A percentile compares a stretch with the other conserved stretches of the same genome.
phyloP scores from a whole-genome alignment of 768 basidiomycete genomes.

The Serendipita sp. region DNA sequence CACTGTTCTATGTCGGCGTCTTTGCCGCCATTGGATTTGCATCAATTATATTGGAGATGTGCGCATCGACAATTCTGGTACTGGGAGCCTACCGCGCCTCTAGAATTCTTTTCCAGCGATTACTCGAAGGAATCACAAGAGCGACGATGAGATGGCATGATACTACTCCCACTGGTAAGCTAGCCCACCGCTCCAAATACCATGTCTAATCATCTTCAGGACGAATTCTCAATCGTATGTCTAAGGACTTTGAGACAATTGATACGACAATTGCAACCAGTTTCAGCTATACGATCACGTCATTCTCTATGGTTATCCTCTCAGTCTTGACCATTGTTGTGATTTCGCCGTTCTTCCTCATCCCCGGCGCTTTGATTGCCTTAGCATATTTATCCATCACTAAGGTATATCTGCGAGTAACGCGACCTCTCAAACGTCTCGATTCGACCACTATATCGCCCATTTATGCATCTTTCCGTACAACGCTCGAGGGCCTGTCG shows the following conservation, averaged over 20 bases:
- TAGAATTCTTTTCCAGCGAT: constrained; percentile 24
- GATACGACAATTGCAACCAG: constrained; percentile 44
- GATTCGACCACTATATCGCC: constrained; percentile 78
- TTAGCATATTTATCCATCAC: constrained; percentile 34
- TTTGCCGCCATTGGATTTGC: constrained; percentile 45
- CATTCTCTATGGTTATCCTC: constrained; percentile 19
- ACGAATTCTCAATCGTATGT: constrained; percentile 75
- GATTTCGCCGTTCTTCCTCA: constrained; percentile 67
- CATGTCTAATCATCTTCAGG: constrained; percentile 23
- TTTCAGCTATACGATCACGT: not conserved
- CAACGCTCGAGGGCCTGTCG: constrained; percentile 41
- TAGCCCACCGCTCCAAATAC: not conserved
- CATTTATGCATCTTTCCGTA: constrained; percentile 56
- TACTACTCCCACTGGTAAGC: constrained; percentile 58
- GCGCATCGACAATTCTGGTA: constrained; percentile 36
- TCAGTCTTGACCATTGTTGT: constrained; percentile 24
- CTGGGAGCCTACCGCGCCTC: constrained; percentile 14
- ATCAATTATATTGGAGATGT: constrained; percentile 30
- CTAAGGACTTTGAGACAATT: constrained; percentile 75
- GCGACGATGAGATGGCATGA: constrained; percentile 80
- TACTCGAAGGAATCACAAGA: constrained; percentile 53
- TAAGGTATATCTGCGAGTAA: constrained; percentile 37
- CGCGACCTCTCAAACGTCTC: constrained; percentile 69
- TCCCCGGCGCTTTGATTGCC: constrained; percentile 51
- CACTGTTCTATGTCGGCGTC: constrained; percentile 53